These are phyloP conservation scores for Limnomonas spitsbergensis DNA, from an alignment of 139 green algal species.

Conservation along the genomic window DNA sequence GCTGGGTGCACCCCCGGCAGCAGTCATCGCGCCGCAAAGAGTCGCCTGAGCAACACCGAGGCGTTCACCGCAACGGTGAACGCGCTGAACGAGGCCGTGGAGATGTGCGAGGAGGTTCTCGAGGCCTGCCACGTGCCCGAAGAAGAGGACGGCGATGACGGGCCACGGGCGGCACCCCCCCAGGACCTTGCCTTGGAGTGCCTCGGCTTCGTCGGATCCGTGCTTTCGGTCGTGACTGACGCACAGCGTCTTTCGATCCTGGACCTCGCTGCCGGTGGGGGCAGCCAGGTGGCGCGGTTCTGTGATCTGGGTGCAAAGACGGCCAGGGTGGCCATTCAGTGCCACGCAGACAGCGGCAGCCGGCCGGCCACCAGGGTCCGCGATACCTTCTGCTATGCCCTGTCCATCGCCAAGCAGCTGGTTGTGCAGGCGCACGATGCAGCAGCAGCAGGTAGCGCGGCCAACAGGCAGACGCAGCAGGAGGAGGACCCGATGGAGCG, in stretches of 20 bases:
- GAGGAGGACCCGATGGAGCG: too few species aligned
- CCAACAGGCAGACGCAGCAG: too few species aligned
- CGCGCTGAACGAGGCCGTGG: constrained; percentile 17
- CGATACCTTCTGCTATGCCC: background rate
- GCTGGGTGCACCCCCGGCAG: background rate
- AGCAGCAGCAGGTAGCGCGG: background rate
- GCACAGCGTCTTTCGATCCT: background rate
- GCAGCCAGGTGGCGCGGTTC: constrained; percentile 8
- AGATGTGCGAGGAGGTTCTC: constrained; percentile 25
- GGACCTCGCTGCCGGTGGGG: constrained; percentile 34
- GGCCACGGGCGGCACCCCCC: background rate
- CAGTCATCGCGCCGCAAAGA: background rate
- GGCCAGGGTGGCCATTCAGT: background rate
- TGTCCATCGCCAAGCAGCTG: background rate
- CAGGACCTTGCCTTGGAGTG: background rate
- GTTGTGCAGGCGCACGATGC: background rate
- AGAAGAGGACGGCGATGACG: background rate
- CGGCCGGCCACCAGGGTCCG: background rate
- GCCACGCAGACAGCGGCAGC: background rate
- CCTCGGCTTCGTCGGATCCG: background rate
- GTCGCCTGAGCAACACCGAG: background rate
- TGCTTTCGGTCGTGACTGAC: constrained; percentile 10
- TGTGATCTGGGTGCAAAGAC: background rate
- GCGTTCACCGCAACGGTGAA: background rate
- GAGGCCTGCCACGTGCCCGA: background rate